These are phyloP conservation scores for Anisogramma anomala DNA, from an alignment of 2,329 filamentous ascomycete genomes.

Conservation along the genomic window DNA sequence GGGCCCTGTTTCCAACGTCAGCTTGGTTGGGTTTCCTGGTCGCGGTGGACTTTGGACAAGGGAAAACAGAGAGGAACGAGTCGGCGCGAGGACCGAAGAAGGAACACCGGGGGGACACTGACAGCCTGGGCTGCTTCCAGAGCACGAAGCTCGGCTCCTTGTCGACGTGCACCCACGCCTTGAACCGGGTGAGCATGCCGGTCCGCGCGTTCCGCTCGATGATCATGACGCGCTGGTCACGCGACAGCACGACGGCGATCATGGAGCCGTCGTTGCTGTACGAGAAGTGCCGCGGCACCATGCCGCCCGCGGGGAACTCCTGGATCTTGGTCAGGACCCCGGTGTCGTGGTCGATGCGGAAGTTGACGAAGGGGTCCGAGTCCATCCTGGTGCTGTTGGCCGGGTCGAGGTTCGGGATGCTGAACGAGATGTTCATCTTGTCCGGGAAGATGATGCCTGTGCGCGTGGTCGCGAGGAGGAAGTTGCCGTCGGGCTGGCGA, in stretches of 20 bases:
- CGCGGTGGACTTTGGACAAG: background rate
- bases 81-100: too few relatives aligned
- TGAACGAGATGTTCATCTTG: conserved; percentile 20
- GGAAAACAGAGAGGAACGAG: background rate
- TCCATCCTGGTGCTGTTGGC: conserved; percentile 28
- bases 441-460: conserved; percentile 37
- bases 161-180: conserved; percentile 30
- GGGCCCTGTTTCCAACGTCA: background rate
- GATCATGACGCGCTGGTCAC: conserved; percentile 44
- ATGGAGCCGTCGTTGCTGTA: conserved; percentile 52
- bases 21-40: background rate
- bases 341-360: conserved; percentile 38
- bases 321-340: conserved; percentile 46
- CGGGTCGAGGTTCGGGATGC: conserved; percentile 29
- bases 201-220: conserved; percentile 47
- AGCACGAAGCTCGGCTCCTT: conserved; percentile 36
- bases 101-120: background rate
- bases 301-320: conserved; percentile 51
- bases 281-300: conserved; percentile 54
- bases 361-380: conserved; percentile 56
- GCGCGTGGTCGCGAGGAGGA: conserved; percentile 57
- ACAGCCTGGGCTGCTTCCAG: conserved; percentile 21
- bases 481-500: conserved; percentile 44
- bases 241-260: conserved; percentile 55
- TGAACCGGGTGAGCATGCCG: conserved; percentile 42